Base-by-base conservation (phyloP, 371 early-diverging fungal species). In the Gilbertella persicaria region DNA sequence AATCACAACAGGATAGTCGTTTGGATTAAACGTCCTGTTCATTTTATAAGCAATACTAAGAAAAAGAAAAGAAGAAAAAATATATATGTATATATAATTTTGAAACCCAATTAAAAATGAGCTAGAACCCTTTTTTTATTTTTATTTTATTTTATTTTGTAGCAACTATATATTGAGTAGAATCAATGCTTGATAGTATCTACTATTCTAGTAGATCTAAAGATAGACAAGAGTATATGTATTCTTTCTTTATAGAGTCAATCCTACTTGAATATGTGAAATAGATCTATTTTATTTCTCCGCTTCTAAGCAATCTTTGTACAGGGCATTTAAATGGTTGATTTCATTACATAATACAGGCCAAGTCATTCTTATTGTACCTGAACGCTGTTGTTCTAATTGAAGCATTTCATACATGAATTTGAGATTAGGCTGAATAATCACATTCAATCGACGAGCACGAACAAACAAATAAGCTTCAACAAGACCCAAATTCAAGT, bases 381-480 rank as follows among this genome's bases (percentile, higher is more conserved):
- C 73, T 12, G 25, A 30, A n/a, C 71, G 29, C 3, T 41, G 67
- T 51, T 83, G 83, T 48, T 86, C 87, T 56, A 83, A 65, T 38
- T 84, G 84, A 16, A 86, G 39, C 44, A 86, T 64, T 53, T 86
- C 85, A 48, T 84, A 86, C 81, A 86, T 84, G 40, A 86, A 84
- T 44, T 82, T 73, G 8, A 86, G 54, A 50, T 86, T 86, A n/a
- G 87, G 87, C 38, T 86, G 87, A 19, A 86, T 86, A 35, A 86
- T 84, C 9, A 86, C 85, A 62, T 80, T 83, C 12, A 86, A 49
- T 10, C 87, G 71, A 25, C 85, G 73, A 5, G 87, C 87, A 9
- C 87, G 78, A 14, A 84, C 85, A 61, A 71, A 78, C 21, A 83
- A 51, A 45, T 86, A 86, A 1, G 87, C 85, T 28, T 82, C 70